Evolutionary conservation across 2,329 filamentous ascomycete species (phyloP), one percentile per base, ranked within the genome.

Genomic region (Aureobasidium sp.): DNA sequence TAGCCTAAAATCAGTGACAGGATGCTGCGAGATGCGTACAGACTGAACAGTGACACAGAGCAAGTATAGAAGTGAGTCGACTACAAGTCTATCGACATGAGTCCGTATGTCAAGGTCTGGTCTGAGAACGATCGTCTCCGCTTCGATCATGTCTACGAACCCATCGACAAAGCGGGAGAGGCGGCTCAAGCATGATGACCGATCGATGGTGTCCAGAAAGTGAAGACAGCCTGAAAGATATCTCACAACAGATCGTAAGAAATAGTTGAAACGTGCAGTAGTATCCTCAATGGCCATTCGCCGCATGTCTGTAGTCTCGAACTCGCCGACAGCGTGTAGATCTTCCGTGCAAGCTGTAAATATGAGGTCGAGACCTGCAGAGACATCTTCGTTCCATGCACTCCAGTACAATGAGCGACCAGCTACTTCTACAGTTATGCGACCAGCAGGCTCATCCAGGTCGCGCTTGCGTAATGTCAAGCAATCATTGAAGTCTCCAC

Each of bases 381-480:
- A 80, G 1, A 83, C 78, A 14, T 77, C 75, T 53, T 86, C 83
- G 58, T 78, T 80, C 84, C 84, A 87, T 4, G 77, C 68, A 29
- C 78, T 76, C 78, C 82, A 86, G 59, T 73, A 72, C 14, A 69
- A 51, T 14, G 66, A 63, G 2, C 69, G 67, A 25, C 71, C 68
- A 15, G 69, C 69, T 36, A 78, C 64, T 8, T 67, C 65, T 22
- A 84, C 71, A 6, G 67, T 68, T 57, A 74, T 70, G 78, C 64
- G 22, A 79, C 78, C 51, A 87, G 73, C 1, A 84, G 69, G 67
- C 87, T 88, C 12, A 84, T 73, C 2, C 84, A 80, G 42, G 85
- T 74, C 31, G 44, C 79, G 72, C 7, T 70, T 66, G 22, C 61
- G 55, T 12, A 80, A 20, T 12, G 71, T 65, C 5, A 86, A 65